Evolutionary conservation across 257 asterid species (phyloP), one percentile per base, ranked within the genome.

Genomic region (Plantago major): DNA sequence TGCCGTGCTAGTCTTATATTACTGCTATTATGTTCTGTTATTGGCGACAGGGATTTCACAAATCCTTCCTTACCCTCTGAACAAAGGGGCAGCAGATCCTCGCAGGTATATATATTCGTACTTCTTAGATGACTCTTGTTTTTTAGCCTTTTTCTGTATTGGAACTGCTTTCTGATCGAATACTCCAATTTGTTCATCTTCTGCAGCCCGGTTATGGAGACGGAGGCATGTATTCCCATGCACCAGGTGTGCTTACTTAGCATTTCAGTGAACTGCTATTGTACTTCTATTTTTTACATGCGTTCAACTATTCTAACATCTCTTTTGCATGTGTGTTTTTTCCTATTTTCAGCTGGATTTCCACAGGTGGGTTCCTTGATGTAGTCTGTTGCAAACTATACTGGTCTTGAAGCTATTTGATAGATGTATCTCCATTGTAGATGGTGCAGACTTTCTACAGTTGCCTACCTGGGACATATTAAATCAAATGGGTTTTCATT

Each of bases 1-100:
- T 63, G 71, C 55, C 63, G 52, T 73, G 49, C 66, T 50, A 45
- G 60, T 77, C 58, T 26, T 56, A 62, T 48, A 58, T 44, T 54
- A 45, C 51, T 62, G 55, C 51, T 59, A 65, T 62, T 52, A 49
- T 73, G 75, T 64, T 67, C 19, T 75, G 65, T 70, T 79, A 67
- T 69, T 47, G 54, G 49, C 3, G 50, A 19, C 72, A 93, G 97
- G 94, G 99, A 93, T 76, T 93, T 87, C 78, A 93, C 99, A 52
- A 89, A 89, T 76, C 96, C 97, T 53, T 74, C 88, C 71, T 77
- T 89, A 75, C 97, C 97, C 66, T 85, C 96, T 56, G 99, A 93
- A 74, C 99, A 87, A 68, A 89, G 83, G 90, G 99, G 97, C 59
- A 97, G 97, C 59, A 87, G 83, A 73, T 76, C 96, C 55, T 70